phyloP scores from a whole-genome alignment of 116 monocot genomes.

The Phalaenopsis hybrid region DNA sequence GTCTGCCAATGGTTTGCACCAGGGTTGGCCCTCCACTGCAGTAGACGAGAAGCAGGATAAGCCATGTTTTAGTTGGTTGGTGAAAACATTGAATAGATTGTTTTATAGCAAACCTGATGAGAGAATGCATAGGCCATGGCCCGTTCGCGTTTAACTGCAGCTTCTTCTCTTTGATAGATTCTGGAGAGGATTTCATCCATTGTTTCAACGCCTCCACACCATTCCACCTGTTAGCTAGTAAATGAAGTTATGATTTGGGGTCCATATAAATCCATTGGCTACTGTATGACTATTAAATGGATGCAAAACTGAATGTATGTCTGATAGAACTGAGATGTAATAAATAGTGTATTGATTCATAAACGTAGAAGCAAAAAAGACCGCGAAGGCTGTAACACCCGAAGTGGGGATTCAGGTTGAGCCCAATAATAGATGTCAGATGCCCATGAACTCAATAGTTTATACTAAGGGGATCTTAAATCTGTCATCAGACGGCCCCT shows the following conservation, averaged over 20 bases:
- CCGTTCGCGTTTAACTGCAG: constrained; percentile 76
- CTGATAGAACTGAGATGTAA: neutral
- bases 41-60: neutral
- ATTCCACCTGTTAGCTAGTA: constrained; percentile 42
- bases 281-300: neutral
- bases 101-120: constrained; percentile 52
- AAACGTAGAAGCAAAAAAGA: neutral
- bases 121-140: constrained; percentile 86
- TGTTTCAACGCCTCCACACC: constrained; percentile 77
- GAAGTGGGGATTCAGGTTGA: too few species aligned
- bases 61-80: neutral
- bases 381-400: too few species aligned
- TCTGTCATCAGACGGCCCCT: too few species aligned
- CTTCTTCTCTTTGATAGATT: constrained; percentile 80
- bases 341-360: neutral
- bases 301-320: neutral
- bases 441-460: too few species aligned
- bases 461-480: too few species aligned
- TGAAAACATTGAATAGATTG: neutral
- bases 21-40: constrained; percentile 64
- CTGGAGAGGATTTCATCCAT: constrained; percentile 58
- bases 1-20: constrained; percentile 29
- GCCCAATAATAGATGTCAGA: too few species aligned
- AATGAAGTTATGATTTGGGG: neutral
- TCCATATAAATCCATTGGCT: neutral